phyloP scores from a whole-genome alignment of 345 rosid genomes.

The Hirschfeldia incana region DNA sequence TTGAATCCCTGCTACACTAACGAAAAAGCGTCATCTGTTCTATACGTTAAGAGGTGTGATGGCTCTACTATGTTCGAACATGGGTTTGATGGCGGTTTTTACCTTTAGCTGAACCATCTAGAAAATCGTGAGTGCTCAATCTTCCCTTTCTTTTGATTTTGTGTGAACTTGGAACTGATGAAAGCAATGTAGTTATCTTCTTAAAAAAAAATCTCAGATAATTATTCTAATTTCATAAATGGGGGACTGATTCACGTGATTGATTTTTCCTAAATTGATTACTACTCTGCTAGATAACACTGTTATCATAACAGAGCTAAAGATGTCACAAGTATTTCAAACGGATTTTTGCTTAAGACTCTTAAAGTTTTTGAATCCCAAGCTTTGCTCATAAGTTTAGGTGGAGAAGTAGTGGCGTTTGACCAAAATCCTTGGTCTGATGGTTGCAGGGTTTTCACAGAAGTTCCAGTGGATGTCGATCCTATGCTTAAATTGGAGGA shows the following conservation, averaged over 20 bases:
- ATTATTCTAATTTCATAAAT: not conserved
- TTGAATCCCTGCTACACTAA: too few species aligned
- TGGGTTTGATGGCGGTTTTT: too few species aligned
- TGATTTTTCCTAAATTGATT: not conserved
- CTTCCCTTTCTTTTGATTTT: too few species aligned
- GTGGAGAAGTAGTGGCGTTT: constrained; percentile 22
- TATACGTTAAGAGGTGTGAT: too few species aligned
- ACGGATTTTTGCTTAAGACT: constrained; percentile 30
- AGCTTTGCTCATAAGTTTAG: constrained; percentile 27
- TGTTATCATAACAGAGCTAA: constrained; percentile 9
- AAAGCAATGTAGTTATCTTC: too few species aligned
- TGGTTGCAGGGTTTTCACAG: constrained; percentile 27
- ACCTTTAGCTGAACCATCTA: too few species aligned
- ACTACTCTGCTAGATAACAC: not conserved
- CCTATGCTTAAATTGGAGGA: not conserved
- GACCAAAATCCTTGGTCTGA: constrained; percentile 34
- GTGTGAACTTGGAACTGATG: too few species aligned
- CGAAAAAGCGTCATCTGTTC: too few species aligned
- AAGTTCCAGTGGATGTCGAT: constrained; percentile 12
- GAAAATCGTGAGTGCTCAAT: too few species aligned
- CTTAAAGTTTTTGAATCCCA: constrained; percentile 35
- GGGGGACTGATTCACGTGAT: not conserved
- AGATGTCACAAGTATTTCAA: constrained; percentile 8
- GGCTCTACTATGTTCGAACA: too few species aligned
- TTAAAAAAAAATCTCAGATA: too few species aligned